Base-by-base conservation (phyloP, 2,329 filamentous ascomycete genomes). In the Aspergillus pseudoviridinutans region DNA sequence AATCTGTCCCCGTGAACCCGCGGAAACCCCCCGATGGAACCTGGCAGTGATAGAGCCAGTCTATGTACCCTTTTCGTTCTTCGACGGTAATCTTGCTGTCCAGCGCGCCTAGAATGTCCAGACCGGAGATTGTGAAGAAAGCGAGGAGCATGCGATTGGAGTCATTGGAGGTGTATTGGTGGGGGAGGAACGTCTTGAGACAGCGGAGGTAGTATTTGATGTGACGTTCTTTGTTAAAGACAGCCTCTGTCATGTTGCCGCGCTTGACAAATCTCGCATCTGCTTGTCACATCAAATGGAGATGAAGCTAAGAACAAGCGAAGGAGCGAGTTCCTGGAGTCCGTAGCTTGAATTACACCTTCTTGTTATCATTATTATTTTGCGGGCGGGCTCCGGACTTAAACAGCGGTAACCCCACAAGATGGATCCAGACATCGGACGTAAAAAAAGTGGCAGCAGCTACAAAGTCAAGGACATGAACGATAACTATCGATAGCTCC, bases 171-270 rank as follows among this genome's bases (percentile, higher is more conserved):
- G 90, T 95, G 79, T 97, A 99, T 61, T 85, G 82, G 49, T 87
- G 83, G 0, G 94, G 94, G 6, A 99, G 86, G 60, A 88, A 83
- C 25, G 87, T 88, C 71, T 88, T 89, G 63, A 94, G 83, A 73
- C 93, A 97, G 71, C 92, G 87, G 64, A 92, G 85, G 88, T 92
- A 99, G 82, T 97, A 99, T 71, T 89, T 91, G 71, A 94, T 80
- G 73, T 99, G 94, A 57, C 82, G 83, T 50, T 84, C 79, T 57
- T 81, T 84, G 69, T 69, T 69, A 60, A 77, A 72, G 22, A 56
- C 54, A 20, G 66, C 56, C 35, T 66, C 66, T 28, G 67, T 60
- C 70, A 74, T 72, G 50, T 47, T 63, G 54, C 51, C 57, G 50
- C 52, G 28, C 22, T 10, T 52, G 24, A 20, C 38, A 51, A 42